phyloP scores from a whole-genome alignment of 352 stramenopile species.

The Aphanomyces invadans region DNA sequence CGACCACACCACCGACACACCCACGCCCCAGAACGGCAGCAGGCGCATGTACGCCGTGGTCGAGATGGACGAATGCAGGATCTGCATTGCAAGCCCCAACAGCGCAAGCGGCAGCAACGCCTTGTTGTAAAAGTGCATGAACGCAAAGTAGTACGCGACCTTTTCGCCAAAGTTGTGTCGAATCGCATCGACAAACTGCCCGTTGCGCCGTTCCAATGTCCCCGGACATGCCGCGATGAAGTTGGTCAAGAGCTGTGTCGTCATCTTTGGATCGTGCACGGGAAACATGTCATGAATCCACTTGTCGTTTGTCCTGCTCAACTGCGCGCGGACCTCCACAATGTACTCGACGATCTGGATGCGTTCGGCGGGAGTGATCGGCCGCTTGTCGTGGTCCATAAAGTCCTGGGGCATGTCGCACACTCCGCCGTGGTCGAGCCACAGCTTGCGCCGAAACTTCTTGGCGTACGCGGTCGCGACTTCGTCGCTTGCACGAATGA shows the following conservation, averaged over 20 bases:
- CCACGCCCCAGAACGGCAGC: conserved; percentile 55
- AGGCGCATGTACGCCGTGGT: conserved; percentile 79
- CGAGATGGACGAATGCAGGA: conserved; percentile 48
- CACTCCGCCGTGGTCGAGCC: conserved; percentile 64
- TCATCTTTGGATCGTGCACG: conserved; percentile 62
- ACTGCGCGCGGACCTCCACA: conserved; percentile 42
- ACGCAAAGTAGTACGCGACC: conserved; percentile 80
- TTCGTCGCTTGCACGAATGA: conserved; percentile 60
- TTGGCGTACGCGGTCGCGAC: conserved; percentile 50
- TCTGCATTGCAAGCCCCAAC: conserved; percentile 59
- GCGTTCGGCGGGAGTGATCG: conserved; percentile 57
- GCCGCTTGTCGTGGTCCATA: conserved; percentile 36
- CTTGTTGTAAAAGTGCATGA: conserved; percentile 85
- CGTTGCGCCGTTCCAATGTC: conserved; percentile 44
- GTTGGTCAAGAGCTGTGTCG: conserved; percentile 60
- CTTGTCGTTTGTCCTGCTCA: conserved; percentile 23
- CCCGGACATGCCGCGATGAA: conserved; percentile 47
- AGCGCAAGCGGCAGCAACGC: conserved; percentile 64
- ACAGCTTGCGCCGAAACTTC: conserved; percentile 62
- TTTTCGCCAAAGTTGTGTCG: conserved; percentile 76
- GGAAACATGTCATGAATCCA: conserved; percentile 62
- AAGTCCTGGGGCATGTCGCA: conserved; percentile 61
- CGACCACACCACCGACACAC: conserved; percentile 75
- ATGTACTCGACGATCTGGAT: conserved; percentile 81
- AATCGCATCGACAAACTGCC: conserved; percentile 57